A percentile compares a stretch with the other conserved stretches of the same genome.
These are phyloP conservation scores for Candida railenensis DNA, from an alignment of 805 yeast genomes.

Conservation along the genomic window DNA sequence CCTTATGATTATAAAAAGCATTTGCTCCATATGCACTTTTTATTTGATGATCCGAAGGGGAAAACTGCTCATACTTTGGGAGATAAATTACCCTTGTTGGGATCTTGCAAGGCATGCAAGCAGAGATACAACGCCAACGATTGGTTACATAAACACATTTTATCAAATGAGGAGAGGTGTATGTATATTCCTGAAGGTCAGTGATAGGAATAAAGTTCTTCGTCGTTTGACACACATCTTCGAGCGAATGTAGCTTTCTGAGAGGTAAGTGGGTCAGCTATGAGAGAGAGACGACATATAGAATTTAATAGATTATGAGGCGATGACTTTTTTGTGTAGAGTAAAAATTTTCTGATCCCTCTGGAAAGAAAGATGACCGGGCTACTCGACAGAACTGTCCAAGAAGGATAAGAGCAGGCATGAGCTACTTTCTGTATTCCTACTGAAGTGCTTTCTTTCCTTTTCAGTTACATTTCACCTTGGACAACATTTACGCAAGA, in stretches of 20 bases:
- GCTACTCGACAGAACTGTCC: no score
- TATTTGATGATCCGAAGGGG: constrained; percentile 41
- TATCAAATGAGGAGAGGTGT: constrained; percentile 26
- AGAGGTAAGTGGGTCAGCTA: no score
- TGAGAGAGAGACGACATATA: neutral
- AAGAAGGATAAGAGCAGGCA: no score
- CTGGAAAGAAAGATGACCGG: no score
- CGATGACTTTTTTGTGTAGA: neutral
- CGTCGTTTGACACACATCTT: no score
- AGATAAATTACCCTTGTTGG: constrained; percentile 37
- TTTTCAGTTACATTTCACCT: no score
- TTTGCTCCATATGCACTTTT: constrained; percentile 40
- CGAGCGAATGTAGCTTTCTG: no score
- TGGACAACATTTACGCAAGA: no score
- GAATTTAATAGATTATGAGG: neutral
- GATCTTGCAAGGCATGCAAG: constrained; percentile 49
- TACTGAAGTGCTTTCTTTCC: no score
- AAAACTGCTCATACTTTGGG: constrained; percentile 39
- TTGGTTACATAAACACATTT: constrained; percentile 58
- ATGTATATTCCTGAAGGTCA: constrained; percentile 11
- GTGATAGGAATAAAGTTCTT: no score
- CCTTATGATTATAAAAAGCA: constrained; percentile 48
- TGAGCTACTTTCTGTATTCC: no score
- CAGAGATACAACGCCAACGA: constrained; percentile 44
- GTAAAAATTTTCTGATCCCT: no score